Evolutionary conservation across 2,329 filamentous ascomycete species (phyloP).

Genomic region (Huntiella moniliformis): DNA sequence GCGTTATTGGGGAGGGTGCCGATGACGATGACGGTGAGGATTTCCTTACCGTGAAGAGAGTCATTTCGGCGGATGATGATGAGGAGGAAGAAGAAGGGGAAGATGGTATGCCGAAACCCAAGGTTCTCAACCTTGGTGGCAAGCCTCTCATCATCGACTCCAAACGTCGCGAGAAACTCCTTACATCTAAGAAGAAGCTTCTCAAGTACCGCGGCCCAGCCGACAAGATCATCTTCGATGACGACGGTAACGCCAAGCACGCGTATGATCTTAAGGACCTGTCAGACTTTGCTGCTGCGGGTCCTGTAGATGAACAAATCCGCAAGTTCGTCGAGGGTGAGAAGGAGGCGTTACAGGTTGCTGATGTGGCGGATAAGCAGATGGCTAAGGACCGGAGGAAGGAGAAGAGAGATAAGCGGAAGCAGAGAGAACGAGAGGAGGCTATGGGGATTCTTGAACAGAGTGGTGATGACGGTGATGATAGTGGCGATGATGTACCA

Average conservation of each 20-base stretch:
- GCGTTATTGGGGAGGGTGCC: conserved; percentile 44
- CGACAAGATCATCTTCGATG: conserved; percentile 76
- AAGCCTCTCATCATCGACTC: conserved; percentile 74
- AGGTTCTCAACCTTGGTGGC: conserved; percentile 48
- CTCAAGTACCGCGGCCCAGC: conserved; percentile 77
- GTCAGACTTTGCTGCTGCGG: conserved; percentile 56
- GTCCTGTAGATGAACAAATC: conserved; percentile 58
- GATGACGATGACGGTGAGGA: conserved; percentile 54
- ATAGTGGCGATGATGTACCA: conserved; percentile 4
- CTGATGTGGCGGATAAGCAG: conserved; percentile 69
- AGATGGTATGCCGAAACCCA: conserved; percentile 25
- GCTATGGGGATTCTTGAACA: conserved; percentile 16
- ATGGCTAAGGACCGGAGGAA: conserved; percentile 58
- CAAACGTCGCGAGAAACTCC: conserved; percentile 85
- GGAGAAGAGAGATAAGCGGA: conserved; percentile 58
- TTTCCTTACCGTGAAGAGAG: conserved; percentile 76
- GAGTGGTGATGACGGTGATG: conserved; percentile 11
- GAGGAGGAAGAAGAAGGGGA: conserved; percentile 30
- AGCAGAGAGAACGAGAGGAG: conserved; percentile 38
- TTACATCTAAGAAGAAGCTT: conserved; percentile 86
- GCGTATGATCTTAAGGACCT: conserved; percentile 81
- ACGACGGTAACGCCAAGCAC: conserved; percentile 69
- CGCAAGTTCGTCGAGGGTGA: conserved; percentile 63
- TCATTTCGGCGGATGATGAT: conserved; percentile 53
- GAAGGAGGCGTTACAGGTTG: conserved; percentile 47